A percentile compares a stretch with the other conserved stretches of the same genome.
Evolutionary conservation across 352 stramenopile species (phyloP).

Genomic region (Globisporangium irregulare): DNA sequence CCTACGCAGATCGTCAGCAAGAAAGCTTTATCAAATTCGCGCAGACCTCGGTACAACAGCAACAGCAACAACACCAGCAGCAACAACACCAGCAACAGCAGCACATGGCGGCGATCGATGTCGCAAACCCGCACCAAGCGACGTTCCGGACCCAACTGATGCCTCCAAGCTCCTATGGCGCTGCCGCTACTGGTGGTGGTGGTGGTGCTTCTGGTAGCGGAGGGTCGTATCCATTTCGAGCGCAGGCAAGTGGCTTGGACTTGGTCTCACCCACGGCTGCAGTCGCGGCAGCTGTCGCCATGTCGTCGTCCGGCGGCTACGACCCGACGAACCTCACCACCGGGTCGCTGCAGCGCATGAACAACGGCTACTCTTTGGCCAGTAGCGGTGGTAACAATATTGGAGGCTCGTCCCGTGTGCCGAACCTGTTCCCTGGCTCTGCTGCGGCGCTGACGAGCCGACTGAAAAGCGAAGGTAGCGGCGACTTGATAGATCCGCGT

Average conservation of each 20-base stretch:
- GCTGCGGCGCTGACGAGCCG: constrained; percentile 15
- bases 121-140: constrained; percentile 11
- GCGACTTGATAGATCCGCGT: constrained; percentile 16
- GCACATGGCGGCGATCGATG: constrained; percentile 13
- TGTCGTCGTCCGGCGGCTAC: constrained; percentile 19
- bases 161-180: constrained; percentile 3
- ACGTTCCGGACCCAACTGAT: constrained; percentile 11
- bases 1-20: constrained; percentile 14
- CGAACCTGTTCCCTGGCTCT: constrained; percentile 16
- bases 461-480: constrained; percentile 1
- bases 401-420: constrained; percentile 7
- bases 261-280: constrained; percentile 13
- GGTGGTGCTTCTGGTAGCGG: background rate
- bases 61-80: constrained; percentile 21
- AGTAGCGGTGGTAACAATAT: background rate
- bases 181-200: background rate
- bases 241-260: constrained; percentile 11
- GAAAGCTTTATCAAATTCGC: constrained; percentile 29
- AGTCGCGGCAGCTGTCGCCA: constrained; percentile 1
- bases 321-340: constrained; percentile 6
- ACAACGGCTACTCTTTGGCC: constrained; percentile 14
- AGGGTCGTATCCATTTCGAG: constrained; percentile 6
- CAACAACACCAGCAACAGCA: constrained; percentile 17
- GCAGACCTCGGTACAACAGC: constrained; percentile 25
- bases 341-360: constrained; percentile 18